Evolutionary conservation across 352 stramenopile species (phyloP), one percentile per base, ranked within the genome.

Genomic region (Phytophthora hybrid): DNA sequence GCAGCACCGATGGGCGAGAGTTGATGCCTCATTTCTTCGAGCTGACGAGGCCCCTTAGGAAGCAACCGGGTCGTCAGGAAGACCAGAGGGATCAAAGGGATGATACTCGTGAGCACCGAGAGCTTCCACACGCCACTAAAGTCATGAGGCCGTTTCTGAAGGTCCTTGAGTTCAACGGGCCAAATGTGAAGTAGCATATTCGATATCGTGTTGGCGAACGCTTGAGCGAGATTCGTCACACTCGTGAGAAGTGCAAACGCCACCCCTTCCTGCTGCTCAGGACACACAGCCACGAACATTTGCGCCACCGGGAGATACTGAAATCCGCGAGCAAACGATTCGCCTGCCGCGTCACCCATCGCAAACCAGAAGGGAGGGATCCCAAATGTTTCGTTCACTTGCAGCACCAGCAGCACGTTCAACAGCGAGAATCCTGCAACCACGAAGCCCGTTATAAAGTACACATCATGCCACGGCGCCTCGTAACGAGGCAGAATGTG

Each of bases 121-220:
- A 95, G 78, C 59, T 94, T 94, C 89, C 89, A 95, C 14, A 95
- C 83, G 14, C 89, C 89, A 44, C 73, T 77, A n/a, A 79, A 90
- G 32, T 91, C 59, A 19, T 83, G 81, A 0, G 66, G 72, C 13
- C 64, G 29, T n/a, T 58, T 66, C 51, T 84, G 59, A 7, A 95
- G 79, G 58, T 95, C 86, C 3, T 61, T 57, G 0, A 94, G 67
- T 52, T 95, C 85, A 16, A 94, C 89, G 5, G 87, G 83, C 89
- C 89, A 95, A 14, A 95, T 60, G 2, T 69, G 68, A 34, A 95
- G 77, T 44, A 95, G 51, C 72, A 93, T 92, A 59, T 95, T 95
- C 34, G 89, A 93, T 29, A 94, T 73, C 7, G 89, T 95, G 71
- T 78, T 80, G 16, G 87, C 77, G 62, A 95, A 90, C 3, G 80